Evolutionary conservation across 2,329 filamentous ascomycete species (phyloP), one percentile per base, ranked within the genome.

Genomic region (Orbilia quercus): DNA sequence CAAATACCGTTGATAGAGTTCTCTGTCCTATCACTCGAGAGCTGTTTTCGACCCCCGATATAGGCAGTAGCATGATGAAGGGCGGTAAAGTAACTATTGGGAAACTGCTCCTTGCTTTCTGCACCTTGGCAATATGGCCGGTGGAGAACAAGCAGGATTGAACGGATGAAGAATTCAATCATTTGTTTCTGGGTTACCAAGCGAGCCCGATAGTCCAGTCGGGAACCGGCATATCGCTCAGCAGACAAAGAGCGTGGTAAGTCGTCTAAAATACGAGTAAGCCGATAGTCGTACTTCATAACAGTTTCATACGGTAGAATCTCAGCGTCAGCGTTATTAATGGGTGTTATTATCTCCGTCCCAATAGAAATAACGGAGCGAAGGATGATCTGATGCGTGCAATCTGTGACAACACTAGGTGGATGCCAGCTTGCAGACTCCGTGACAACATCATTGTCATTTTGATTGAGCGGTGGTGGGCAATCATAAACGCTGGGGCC

Each of bases 221-320:
- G 42, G 7, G 69, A 73, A 23, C 67, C 67, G 4, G 38, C 60
- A 31, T 73, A 73, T 25, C 44, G 45, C 9, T 73, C 69, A 9
- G 69, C 47, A 12, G 54, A 62, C 18, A 73, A 42, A 7, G 69
- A 47, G 18, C 45, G 55, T 9, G 69, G 60, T 4, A 73, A 18
- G 36, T 66, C 60, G 16, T 73, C 69, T 9, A 73, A 20, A 6
- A 73, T 73, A 12, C 48, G 62, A 4, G 69, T 73, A 9, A 73
- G 69, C n/a, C 69, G 69, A 28, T 73, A 73, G 34, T 73, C 69
- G 20, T 73, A 73, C 40, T 73, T 73, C 69, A 73, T 73, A 4
- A 73, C 55, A 7, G 55, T 54, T 14, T 66, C 69, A 11, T 73
- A 73, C 2, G 69, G 60, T 7, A 73, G 60, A 6, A 62, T 48